A percentile compares a stretch with the other conserved stretches of the same genome.
Conservation (phyloP, 306 rosid genomes). For the Lathyrus aphaca region DNA sequence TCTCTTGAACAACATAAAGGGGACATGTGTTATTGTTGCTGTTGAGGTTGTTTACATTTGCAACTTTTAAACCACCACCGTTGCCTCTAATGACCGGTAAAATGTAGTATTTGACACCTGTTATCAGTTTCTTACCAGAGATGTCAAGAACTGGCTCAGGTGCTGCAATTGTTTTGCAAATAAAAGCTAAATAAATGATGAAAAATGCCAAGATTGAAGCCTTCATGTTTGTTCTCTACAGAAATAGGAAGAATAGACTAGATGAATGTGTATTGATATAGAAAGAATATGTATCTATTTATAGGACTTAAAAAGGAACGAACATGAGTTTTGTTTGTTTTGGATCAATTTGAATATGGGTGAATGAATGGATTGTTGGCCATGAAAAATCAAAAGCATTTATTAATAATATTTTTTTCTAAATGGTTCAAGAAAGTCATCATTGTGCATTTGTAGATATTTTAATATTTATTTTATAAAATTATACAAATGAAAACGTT, state of each 20-base stretch:
- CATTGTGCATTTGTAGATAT: no score
- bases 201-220: slow-evolving; percentile 4
- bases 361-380: no score
- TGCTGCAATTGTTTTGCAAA: slow-evolving; percentile 20
- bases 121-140: slow-evolving; percentile 42
- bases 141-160: slow-evolving; percentile 53
- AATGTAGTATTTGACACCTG: slow-evolving; percentile 47
- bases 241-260: background rate
- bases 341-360: no score
- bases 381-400: no score
- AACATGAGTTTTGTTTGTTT: no score
- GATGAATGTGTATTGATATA: background rate
- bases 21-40: slow-evolving; percentile 47
- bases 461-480: no score
- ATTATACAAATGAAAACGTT: no score
- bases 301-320: slow-evolving; percentile 3
- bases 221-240: slow-evolving; percentile 35
- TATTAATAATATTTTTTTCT: no score
- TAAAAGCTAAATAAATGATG: slow-evolving; percentile 28
- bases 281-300: slow-evolving; percentile 5
- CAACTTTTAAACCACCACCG: slow-evolving; percentile 46
- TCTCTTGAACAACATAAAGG: slow-evolving; percentile 55
- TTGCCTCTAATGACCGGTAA: slow-evolving; percentile 48
- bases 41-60: background rate
- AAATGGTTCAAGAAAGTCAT: no score